Evolutionary conservation across 495 filamentous ascomycete genomes (phyloP), one percentile per base, ranked within the genome.

Genomic region (Terfezia claveryi): DNA sequence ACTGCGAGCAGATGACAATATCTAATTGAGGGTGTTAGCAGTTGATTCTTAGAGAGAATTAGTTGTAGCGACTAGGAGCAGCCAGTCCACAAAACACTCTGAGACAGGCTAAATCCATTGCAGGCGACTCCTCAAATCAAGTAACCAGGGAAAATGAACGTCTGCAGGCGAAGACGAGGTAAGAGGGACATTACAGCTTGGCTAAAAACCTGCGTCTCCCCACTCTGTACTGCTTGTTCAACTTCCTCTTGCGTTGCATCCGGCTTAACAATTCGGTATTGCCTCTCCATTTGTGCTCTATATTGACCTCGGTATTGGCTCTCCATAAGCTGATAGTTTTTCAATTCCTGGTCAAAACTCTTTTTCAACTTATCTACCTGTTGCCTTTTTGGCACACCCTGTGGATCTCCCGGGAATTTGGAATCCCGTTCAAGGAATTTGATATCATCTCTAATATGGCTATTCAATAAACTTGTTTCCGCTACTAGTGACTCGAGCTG

Each of bases 211-310:
- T 82, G 81, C 64, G 84, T 81, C 56, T 82, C 73, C 20, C 78
- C 79, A 75, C 79, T 83, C 66, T 85, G 76, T 38, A 77, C 72
- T 4, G 81, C 81, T 62, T 80, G 69, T 14, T 70, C 68, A 50
- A 83, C 75, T 65, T 85, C 79, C 11, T 67, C 66, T 53, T 83
- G 79, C 36, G 72, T 74, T 8, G 82, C 82, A 3, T 82, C 74
- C 38, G 81, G 81, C 65, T 85, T 85, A 55, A 86, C 80, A 61
- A 85, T 84, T 38, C 75, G 72, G 64, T 80, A 85, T 68, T 86
- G 82, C 56, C 82, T 74, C 53, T 75, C 72, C 63, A 85, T 82
- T 67, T 82, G 79, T 53, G 83, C 80, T 54, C 76, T 73, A 59
- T 82, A 83, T 51, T 79, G 69, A 59, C 73, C 68, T 59, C 75